These are phyloP conservation scores for Polygonum maritimum DNA, from an alignment of 148 eudicot genomes.

Conservation along the genomic window DNA sequence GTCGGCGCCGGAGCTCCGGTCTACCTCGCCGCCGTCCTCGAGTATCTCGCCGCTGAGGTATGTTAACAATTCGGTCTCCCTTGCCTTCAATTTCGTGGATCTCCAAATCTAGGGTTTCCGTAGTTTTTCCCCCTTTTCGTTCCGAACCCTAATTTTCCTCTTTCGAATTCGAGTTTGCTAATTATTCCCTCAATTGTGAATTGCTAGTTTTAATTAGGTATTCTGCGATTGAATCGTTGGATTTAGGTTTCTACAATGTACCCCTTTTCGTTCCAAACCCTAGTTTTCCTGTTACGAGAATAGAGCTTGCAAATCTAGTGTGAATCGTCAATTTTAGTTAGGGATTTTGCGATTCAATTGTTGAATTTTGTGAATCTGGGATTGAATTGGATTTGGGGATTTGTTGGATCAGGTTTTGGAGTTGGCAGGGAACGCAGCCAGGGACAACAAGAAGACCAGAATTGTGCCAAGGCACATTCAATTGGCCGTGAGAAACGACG, in stretches of 20 bases:
- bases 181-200: not conserved
- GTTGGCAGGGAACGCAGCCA: constrained; percentile 85
- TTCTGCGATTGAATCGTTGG: too few species aligned
- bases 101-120: constrained; percentile 11
- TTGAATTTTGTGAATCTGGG: not conserved
- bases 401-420: constrained; percentile 46
- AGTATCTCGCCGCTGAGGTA: constrained; percentile 90
- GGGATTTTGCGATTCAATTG: too few species aligned
- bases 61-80: not conserved
- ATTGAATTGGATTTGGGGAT: not conserved
- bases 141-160: not conserved
- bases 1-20: constrained; percentile 93
- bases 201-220: not conserved
- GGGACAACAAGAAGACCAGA: constrained; percentile 85
- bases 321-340: too few species aligned
- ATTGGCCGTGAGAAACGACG: constrained; percentile 75
- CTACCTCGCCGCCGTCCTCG: constrained; percentile 81
- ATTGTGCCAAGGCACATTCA: constrained; percentile 82
- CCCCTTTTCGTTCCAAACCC: too few species aligned
- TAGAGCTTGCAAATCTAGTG: too few species aligned
- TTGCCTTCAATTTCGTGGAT: not conserved
- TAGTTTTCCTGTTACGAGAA: too few species aligned
- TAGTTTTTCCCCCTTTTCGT: not conserved
- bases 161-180: not conserved
- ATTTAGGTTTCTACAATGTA: not conserved